Base-by-base conservation (phyloP, 179 eudicot genomes). In the Actinidia polygama region DNA sequence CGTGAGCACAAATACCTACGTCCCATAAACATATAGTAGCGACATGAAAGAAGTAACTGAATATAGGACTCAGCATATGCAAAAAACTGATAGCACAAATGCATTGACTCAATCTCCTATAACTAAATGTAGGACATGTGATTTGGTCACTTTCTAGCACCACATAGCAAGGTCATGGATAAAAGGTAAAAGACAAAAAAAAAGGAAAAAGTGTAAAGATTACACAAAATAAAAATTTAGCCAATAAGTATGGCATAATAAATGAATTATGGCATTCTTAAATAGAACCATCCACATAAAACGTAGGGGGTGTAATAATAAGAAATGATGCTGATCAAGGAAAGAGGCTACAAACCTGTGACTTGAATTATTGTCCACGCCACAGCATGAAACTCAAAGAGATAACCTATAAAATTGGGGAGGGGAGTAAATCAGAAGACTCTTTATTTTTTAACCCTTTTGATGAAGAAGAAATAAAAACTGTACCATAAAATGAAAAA, bases 311-410 rank as follows among this genome's bases (percentile, higher is more conserved):
- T 53, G 63, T 54, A 26, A 3, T 3, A 26, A 30, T 18, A 75
- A 75, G 50, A 26, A 55, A 75, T 64, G 36, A 57, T 75, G 11
- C 4, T 36, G 46, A 75, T 57, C 3, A 44, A 61, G 79, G 44
- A 16, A 47, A 4, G 19, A 53, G 66, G 66, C 23, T 51, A 11
- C 81, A 79, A 79, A 79, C 81, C 73, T 26, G 10, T 66, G 80
- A 30, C 40, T 47, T 66, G 11, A 51, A 15, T 49, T 14, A 21
- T 67, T 51, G 36, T 44, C 82, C 10, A 80, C 68, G 57, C 51
- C 68, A 57, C 57, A 70, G 23, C 64, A 53, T 68, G 51, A 57
- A 72, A 10, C 30, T 55, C 10, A 55, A 68, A 24, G 44, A 23
- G 36, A 47, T 63, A 57, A 47, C 81, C 81, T 78, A 24, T 49